Percentiles rank a stretch among this genome's conserved stretches.
Evolutionary conservation across 1,139 yeast genomes (phyloP).

Genomic region (Diutina rugosa): DNA sequence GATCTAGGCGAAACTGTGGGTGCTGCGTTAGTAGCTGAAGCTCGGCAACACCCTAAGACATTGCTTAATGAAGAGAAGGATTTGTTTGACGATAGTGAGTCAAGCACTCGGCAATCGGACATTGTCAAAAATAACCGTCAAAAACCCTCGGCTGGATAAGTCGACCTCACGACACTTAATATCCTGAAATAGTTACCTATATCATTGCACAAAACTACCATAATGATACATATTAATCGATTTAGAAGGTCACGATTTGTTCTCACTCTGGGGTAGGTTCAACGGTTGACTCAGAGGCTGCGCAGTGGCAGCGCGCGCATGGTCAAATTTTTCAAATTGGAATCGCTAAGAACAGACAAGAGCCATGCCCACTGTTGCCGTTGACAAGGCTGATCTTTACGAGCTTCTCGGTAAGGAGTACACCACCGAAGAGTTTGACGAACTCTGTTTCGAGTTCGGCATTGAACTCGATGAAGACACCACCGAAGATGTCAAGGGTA

Average conservation of each 20-base stretch:
- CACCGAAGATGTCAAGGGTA: conserved; percentile 59
- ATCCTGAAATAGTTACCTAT: not conserved
- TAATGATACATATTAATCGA: not conserved
- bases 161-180: not conserved
- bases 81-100: not conserved
- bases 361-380: conserved; percentile 89
- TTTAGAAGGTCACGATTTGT: too few species aligned
- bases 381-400: conserved; percentile 86
- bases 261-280: not conserved
- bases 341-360: not conserved
- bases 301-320: not conserved
- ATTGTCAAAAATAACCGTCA: too few species aligned
- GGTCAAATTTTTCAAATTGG: not conserved
- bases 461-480: conserved; percentile 95
- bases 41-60: not conserved
- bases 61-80: not conserved
- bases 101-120: not conserved
- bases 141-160: not conserved
- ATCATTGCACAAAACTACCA: not conserved
- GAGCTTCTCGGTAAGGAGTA: conserved; percentile 68
- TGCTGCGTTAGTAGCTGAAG: not conserved
- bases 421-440: conserved; percentile 90
- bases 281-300: not conserved
- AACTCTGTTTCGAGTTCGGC: conserved; percentile 94
- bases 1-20: not conserved